Conservation (phyloP, 78 protist genomes). For the Thecamonas trahens region DNA sequence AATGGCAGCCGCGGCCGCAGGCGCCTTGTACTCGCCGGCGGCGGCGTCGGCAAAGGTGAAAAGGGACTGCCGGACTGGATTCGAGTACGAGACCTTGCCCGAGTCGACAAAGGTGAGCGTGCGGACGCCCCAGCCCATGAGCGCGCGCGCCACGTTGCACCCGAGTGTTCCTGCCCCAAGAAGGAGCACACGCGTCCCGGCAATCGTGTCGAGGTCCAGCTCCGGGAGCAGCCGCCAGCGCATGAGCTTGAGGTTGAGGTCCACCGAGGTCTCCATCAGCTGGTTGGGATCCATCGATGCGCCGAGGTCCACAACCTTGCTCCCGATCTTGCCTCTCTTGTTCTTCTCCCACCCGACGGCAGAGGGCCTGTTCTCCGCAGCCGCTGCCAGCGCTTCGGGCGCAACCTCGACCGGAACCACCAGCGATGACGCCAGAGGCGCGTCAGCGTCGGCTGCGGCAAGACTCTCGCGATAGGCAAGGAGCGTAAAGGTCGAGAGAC, state of each 20-base stretch:
- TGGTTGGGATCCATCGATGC: conserved; percentile 45
- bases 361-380: neutral
- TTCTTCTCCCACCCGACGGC: conserved; percentile 85
- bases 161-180: conserved; percentile 99
- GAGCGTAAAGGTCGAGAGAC: neutral
- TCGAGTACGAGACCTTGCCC: conserved; percentile 79
- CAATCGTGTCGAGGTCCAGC: conserved; percentile 69
- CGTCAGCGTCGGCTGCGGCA: neutral
- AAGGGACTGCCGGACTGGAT: conserved; percentile 93
- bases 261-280: conserved; percentile 50
- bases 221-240: conserved; percentile 93
- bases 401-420: neutral
- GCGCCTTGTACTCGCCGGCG: conserved; percentile 72
- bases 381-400: neutral
- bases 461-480: neutral
- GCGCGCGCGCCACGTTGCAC: conserved; percentile 90
- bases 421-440: neutral
- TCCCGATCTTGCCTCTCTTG: conserved; percentile 45
- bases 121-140: conserved; percentile 92
- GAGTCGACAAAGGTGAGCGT: conserved; percentile 88
- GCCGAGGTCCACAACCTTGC: conserved; percentile 54
- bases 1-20: conserved; percentile 75
- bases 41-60: conserved; percentile 37
- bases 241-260: conserved; percentile 91
- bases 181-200: conserved; percentile 48